These are phyloP conservation scores for Geotrichum cucujoidarum DNA, from an alignment of 1,139 yeast genomes.

Conservation along the genomic window DNA sequence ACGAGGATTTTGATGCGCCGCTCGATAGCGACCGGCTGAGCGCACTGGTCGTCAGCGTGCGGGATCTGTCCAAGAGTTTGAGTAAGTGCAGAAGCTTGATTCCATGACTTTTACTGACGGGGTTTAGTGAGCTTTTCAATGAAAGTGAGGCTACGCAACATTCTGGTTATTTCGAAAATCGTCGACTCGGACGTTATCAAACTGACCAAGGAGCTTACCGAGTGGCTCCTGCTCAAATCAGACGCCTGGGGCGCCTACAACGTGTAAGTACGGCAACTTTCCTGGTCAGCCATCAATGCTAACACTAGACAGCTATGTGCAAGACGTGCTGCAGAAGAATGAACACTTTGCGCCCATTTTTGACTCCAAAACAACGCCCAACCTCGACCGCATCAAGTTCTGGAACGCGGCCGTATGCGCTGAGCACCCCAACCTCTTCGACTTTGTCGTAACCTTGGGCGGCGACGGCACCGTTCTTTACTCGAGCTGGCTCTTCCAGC, in stretches of 20 bases:
- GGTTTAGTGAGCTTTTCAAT: slow-evolving; percentile 42
- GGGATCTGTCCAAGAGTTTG: slow-evolving; percentile 39
- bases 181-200: slow-evolving; percentile 55
- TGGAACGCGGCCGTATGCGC: slow-evolving; percentile 55
- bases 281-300: neutral
- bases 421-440: slow-evolving; percentile 47
- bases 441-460: slow-evolving; percentile 57
- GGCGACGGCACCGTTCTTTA: slow-evolving; percentile 89
- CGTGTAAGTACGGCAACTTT: slow-evolving; percentile 21
- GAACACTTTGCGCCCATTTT: slow-evolving; percentile 44
- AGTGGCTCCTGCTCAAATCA: slow-evolving; percentile 48
- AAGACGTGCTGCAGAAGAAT: slow-evolving; percentile 45
- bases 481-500: slow-evolving; percentile 56
- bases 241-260: slow-evolving; percentile 40
- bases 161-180: slow-evolving; percentile 67
- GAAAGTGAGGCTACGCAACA: slow-evolving; percentile 53
- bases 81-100: slow-evolving; percentile 25
- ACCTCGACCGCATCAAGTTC: slow-evolving; percentile 43
- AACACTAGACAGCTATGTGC: slow-evolving; percentile 42
- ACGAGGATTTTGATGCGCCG: slow-evolving; percentile 5
- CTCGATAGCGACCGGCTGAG: slow-evolving; percentile 38
- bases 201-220: slow-evolving; percentile 52
- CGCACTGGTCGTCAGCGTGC: slow-evolving; percentile 41
- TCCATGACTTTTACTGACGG: neutral
- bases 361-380: slow-evolving; percentile 36